Evolutionary conservation across 345 rosid genomes (phyloP), one percentile per base, ranked within the genome.

Genomic region (Eucalyptus pauciflora): DNA sequence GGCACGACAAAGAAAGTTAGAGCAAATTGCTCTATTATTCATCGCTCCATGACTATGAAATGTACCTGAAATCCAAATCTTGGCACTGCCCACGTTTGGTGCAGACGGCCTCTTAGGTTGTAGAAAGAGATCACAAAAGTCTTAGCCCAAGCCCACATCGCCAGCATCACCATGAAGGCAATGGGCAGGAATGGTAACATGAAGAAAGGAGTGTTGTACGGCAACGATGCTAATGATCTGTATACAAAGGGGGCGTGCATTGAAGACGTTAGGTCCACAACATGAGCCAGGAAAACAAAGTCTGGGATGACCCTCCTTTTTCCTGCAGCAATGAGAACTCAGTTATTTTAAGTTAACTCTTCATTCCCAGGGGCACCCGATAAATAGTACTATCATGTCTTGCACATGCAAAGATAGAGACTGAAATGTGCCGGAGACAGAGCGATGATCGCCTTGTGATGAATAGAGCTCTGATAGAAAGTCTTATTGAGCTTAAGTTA

Each of bases 271-370:
- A 98, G 46, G 89, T 98, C 99, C 29, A 98, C 99, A 10, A 92
- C 96, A 89, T 98, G 99, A 6, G 98, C 99, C 58, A 98, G 92
- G 95, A 98, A 98, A 88, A 98, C 99, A 33, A 98, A 98, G 91
- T 96, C 99, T 24, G 99, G 96, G 29, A 86, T 86, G 45, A 91
- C 96, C 89, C 93, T 94, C 88, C 89, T 89, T 5, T 93, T 91
- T 45, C 81, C 99, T 96, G 93, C 90, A 90, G 67, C 46, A 41
- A 89, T 41, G 46, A 29, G 16, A 80, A 43, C 24, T 22, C 52
- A 49, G 87, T 85, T 76, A 22, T 49, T 25, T 11, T 20, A 37
- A 41, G 29, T 76, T 41, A 10, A 76, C 29, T 76, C 85, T 41
- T 41, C 5, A 2, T 25, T 76, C 48, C 48, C 3, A 9, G 48